Percentiles rank a stretch among this genome's conserved stretches.
These are phyloP conservation scores for Apiospora pterosperma DNA, from an alignment of 2,329 filamentous ascomycete genomes.

Conservation along the genomic window DNA sequence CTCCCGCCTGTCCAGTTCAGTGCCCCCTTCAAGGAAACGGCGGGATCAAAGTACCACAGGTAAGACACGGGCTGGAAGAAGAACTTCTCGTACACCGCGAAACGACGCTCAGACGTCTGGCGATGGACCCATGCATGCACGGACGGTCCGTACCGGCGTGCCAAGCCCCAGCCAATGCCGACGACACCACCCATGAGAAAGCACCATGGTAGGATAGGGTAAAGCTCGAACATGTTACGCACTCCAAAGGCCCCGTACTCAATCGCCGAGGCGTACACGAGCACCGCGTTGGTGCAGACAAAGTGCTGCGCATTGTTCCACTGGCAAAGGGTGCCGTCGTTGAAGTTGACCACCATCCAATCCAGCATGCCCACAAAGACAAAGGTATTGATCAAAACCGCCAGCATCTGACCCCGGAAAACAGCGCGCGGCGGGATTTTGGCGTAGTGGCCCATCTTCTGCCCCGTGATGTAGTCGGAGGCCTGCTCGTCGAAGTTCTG, in stretches of 20 bases:
- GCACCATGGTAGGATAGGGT: slow-evolving; percentile 28
- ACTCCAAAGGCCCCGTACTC: slow-evolving; percentile 28
- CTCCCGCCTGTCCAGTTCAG: slow-evolving; percentile 25
- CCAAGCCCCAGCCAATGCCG: slow-evolving; percentile 22
- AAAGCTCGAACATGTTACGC: slow-evolving; percentile 26
- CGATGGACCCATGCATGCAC: slow-evolving; percentile 11
- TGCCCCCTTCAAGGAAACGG: slow-evolving; percentile 21
- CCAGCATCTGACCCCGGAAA: slow-evolving; percentile 30
- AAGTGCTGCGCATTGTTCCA: slow-evolving; percentile 25
- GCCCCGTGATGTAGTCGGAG: slow-evolving; percentile 27
- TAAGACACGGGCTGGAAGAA: slow-evolving; percentile 17
- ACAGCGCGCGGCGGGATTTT: slow-evolving; percentile 29
- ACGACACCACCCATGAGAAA: slow-evolving; percentile 31
- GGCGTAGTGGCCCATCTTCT: slow-evolving; percentile 29
- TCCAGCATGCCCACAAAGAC: slow-evolving; percentile 44
- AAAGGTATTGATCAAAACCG: slow-evolving; percentile 39
- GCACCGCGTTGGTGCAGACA: slow-evolving; percentile 28
- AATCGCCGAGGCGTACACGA: slow-evolving; percentile 30
- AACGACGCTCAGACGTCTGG: slow-evolving; percentile 13
- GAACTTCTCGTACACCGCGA: slow-evolving; percentile 16
- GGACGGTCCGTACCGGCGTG: slow-evolving; percentile 20
- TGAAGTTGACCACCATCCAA: slow-evolving; percentile 31
- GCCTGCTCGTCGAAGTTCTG: slow-evolving; percentile 27
- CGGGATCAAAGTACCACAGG: slow-evolving; percentile 16
- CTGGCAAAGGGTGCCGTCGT: slow-evolving; percentile 28